These are phyloP conservation scores for Herpotrichia juniperi DNA, from an alignment of 2,329 filamentous ascomycete genomes.

Conservation along the genomic window DNA sequence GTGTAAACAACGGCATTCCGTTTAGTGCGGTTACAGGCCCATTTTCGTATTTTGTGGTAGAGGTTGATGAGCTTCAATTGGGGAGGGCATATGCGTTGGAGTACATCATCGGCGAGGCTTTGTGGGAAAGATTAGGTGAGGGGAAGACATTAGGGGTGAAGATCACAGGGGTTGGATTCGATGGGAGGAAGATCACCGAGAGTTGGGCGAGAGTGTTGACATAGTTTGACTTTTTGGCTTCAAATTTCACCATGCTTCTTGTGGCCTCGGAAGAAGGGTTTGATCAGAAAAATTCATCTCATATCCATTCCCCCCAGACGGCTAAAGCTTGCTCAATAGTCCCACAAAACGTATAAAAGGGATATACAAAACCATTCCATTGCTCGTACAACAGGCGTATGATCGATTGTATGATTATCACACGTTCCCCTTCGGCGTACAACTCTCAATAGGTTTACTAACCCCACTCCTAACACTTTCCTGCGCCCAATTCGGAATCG, in stretches of 20 bases:
- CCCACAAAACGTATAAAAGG: no score
- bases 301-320: no score
- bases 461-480: conserved; percentile 38
- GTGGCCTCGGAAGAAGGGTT: no score
- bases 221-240: no score
- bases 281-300: no score
- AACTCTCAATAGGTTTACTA: conserved; percentile 22
- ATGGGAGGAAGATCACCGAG: conserved; percentile 24
- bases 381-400: no score
- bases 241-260: no score
- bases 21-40: conserved; percentile 42
- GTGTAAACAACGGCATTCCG: conserved; percentile 19
- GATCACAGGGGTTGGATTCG: conserved; percentile 36
- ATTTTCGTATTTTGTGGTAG: conserved; percentile 39
- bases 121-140: conserved; percentile 15
- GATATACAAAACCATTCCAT: no score
- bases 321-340: no score
- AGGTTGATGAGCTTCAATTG: conserved; percentile 21
- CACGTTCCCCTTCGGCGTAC: no score
- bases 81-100: conserved; percentile 40
- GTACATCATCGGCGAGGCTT: conserved; percentile 17
- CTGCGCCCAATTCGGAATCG: conserved; percentile 57
- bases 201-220: not conserved
- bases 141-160: conserved; percentile 15
- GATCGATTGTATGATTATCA: no score